Conservation (phyloP, 1,284 basidiomycete genomes). For the Sutorius eximius region DNA sequence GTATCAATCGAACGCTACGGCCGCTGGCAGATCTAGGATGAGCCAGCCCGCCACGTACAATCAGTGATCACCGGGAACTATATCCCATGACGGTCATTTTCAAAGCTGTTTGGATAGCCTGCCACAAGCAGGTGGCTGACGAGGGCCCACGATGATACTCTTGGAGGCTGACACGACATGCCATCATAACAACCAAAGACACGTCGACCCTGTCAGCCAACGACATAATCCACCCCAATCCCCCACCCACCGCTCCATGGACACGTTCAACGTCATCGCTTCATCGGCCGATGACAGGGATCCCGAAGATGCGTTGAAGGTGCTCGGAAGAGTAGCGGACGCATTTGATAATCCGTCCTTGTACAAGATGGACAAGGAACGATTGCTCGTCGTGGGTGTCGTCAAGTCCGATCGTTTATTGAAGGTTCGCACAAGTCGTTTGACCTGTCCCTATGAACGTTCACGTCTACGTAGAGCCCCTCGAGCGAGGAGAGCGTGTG, state of each 20-base stretch:
- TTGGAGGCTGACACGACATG: slow-evolving; percentile 18
- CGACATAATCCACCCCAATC: neutral
- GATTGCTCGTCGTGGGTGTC: slow-evolving; percentile 23
- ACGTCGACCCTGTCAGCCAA: slow-evolving; percentile 9
- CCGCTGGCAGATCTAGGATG: too few species aligned
- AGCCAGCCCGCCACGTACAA: too few species aligned
- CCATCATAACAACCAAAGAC: slow-evolving; percentile 1
- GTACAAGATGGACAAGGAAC: slow-evolving; percentile 20
- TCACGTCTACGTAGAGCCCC: slow-evolving; percentile 10
- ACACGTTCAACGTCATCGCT: neutral
- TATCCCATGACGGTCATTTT: neutral
- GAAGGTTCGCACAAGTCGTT: slow-evolving; percentile 15
- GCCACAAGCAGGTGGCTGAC: slow-evolving; percentile 17
- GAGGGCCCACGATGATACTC: neutral
- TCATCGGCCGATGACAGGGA: neutral
- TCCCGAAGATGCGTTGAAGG: slow-evolving; percentile 20
- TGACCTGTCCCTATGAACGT: neutral
- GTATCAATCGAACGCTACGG: too few species aligned
- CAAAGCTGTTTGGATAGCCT: neutral
- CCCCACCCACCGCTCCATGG: slow-evolving; percentile 7
- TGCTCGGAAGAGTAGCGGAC: slow-evolving; percentile 31
- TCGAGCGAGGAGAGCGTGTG: slow-evolving; percentile 16
- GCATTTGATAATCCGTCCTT: slow-evolving; percentile 30
- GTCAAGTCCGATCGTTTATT: slow-evolving; percentile 22
- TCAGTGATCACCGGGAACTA: neutral